Evolutionary conservation across 345 rosid species (phyloP).

Genomic region (Trapa bicornis): DNA sequence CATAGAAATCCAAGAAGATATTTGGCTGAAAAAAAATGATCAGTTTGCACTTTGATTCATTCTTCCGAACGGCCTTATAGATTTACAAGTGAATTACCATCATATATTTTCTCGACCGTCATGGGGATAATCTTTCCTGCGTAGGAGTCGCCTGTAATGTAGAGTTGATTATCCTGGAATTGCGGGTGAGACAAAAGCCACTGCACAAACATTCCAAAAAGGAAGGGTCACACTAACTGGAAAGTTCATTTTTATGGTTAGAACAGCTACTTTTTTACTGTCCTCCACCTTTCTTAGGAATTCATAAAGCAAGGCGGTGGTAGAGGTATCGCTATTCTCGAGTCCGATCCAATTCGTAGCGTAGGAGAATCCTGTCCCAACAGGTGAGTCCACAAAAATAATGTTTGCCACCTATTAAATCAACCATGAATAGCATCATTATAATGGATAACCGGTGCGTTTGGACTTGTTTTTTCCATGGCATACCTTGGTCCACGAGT

Average conservation of each 20-base stretch:
- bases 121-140: slow-evolving; percentile 17
- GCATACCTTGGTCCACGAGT: slow-evolving; percentile 25
- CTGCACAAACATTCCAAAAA: slow-evolving; percentile 3
- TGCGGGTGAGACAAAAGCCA: slow-evolving; percentile 25
- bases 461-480: too few species aligned
- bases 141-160: slow-evolving; percentile 27
- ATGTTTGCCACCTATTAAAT: slow-evolving; percentile 18
- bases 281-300: slow-evolving; percentile 22
- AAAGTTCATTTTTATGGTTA: too few species aligned
- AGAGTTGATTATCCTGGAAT: slow-evolving; percentile 18
- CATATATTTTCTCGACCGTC: slow-evolving; percentile 10
- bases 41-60: background rate
- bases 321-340: slow-evolving; percentile 6
- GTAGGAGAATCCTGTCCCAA: slow-evolving; percentile 31
- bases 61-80: too few species aligned
- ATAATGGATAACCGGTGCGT: too few species aligned
- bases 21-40: too few species aligned
- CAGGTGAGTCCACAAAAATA: slow-evolving; percentile 26
- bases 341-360: slow-evolving; percentile 13
- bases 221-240: too few species aligned
- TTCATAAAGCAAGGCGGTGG: slow-evolving; percentile 5
- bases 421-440: too few species aligned
- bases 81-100: slow-evolving; percentile 8
- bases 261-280: background rate
- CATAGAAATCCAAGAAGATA: too few species aligned